Base-by-base conservation (phyloP, 2,329 filamentous ascomycete species). In the Ophiostoma fasciatum region DNA sequence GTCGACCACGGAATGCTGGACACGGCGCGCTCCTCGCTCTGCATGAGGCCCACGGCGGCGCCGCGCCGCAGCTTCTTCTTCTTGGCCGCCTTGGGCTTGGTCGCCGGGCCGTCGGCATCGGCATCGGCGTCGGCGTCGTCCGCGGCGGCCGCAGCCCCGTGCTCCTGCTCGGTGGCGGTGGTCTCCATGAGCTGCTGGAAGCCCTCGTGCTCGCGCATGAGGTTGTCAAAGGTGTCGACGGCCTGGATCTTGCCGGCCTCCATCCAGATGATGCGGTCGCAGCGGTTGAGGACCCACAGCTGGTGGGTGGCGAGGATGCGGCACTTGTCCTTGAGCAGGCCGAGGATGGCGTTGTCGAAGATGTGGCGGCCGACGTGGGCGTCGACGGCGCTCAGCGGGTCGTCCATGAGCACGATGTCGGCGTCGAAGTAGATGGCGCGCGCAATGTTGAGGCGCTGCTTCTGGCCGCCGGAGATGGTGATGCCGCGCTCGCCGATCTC, bases 401-500 rank as follows among this genome's bases (percentile, higher is more conserved):
- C 76, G 45, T 81, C 76, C 68, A 80, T 74, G 20, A 81, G 61
- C 15, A 80, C 66, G 34, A 80, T 68, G 39, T 78, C 73, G 10
- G 75, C 67, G 42, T 79, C 64, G 41, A 78, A 80, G 59, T 87
- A 68, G 45, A 80, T 78, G 41, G 76, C 74, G 33, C 90, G 72
- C 14, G 90, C 90, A 50, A 96, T 94, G 52, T 94, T 96, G 46
- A 94, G 64, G 10, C 90, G 75, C 55, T 94, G 88, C 56, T 94
- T 94, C 56, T 96, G 88, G 2, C 88, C 88, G 38, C 90, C 88
- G 14, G 85, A 94, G 1, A 96, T 81, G 1, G 85, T 96, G 50
- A 96, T 94, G 36, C 90, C 88, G 42, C 85, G 77, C 56, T 96
- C 90, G 19, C 88, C 90, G 50, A 96, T 94, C 54, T 96, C 88